phyloP scores from a whole-genome alignment of 345 rosid genomes.

The Cochlearia excelsa region DNA sequence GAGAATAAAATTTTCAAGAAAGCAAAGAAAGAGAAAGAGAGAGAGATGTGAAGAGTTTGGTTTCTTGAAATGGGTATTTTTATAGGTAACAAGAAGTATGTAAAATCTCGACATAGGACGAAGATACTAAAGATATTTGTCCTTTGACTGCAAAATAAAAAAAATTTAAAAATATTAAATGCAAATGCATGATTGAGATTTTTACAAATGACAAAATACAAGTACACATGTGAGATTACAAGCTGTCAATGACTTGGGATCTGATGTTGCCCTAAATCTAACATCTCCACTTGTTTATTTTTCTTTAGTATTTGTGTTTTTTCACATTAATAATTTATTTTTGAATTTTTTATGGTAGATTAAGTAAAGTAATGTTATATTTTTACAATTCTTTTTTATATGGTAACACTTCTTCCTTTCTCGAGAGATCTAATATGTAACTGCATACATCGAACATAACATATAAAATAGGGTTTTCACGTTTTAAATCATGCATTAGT shows the following conservation, averaged over 20 bases:
- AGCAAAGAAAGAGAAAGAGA: conserved; percentile 20
- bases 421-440: not conserved
- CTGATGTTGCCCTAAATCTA: not conserved
- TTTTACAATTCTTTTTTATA: too few species aligned
- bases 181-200: conserved; percentile 16
- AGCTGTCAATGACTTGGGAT: conserved; percentile 33
- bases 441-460: not conserved
- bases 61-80: conserved; percentile 24
- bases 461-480: not conserved
- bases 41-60: conserved; percentile 24
- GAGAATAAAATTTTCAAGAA: not conserved
- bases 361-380: conserved; percentile 8
- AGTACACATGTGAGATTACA: conserved; percentile 26
- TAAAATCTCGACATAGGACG: conserved; percentile 19
- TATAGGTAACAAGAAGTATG: conserved; percentile 23
- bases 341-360: not conserved
- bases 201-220: conserved; percentile 12
- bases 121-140: conserved; percentile 37
- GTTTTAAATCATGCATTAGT: not conserved
- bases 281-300: not conserved
- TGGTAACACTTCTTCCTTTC: not conserved
- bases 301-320: not conserved
- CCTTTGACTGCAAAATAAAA: conserved; percentile 29
- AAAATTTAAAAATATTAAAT: not conserved
- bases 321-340: not conserved